Conservation (phyloP, 179 eudicot species). For the Beta macrorhiza region DNA sequence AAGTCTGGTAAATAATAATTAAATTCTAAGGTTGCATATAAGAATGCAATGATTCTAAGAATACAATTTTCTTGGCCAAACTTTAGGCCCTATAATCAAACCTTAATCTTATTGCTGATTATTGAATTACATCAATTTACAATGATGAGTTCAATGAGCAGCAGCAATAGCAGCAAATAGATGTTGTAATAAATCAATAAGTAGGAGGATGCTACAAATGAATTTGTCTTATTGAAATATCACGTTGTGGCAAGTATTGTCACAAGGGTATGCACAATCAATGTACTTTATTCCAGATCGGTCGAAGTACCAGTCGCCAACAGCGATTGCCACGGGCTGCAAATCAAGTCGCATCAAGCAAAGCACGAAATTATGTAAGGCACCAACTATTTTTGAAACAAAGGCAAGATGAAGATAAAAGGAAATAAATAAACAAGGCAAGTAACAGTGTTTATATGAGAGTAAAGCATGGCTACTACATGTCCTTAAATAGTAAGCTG, state of each 20-base stretch:
- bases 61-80: constrained; percentile 11
- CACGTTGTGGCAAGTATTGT: constrained; percentile 49
- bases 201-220: constrained; percentile 22
- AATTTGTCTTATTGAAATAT: constrained; percentile 30
- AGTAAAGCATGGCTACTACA: not conserved
- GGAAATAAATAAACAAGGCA: not conserved
- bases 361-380: not conserved
- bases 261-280: constrained; percentile 53
- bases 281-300: constrained; percentile 31
- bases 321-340: constrained; percentile 49
- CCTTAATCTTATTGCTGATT: constrained; percentile 24
- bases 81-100: constrained; percentile 4
- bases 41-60: constrained; percentile 5
- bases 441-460: not conserved
- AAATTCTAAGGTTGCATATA: constrained; percentile 3
- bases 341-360: not conserved
- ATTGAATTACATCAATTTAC: constrained; percentile 23
- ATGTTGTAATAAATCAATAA: constrained; percentile 5
- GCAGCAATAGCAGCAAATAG: constrained; percentile 3
- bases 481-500: not conserved
- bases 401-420: not conserved
- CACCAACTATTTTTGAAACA: not conserved
- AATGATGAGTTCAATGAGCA: constrained; percentile 27
- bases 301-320: constrained; percentile 51
- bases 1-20: constrained; percentile 8